Evolutionary conservation across 2,329 filamentous ascomycete species (phyloP).

Genomic region (Acephala macrosclerotiorum): DNA sequence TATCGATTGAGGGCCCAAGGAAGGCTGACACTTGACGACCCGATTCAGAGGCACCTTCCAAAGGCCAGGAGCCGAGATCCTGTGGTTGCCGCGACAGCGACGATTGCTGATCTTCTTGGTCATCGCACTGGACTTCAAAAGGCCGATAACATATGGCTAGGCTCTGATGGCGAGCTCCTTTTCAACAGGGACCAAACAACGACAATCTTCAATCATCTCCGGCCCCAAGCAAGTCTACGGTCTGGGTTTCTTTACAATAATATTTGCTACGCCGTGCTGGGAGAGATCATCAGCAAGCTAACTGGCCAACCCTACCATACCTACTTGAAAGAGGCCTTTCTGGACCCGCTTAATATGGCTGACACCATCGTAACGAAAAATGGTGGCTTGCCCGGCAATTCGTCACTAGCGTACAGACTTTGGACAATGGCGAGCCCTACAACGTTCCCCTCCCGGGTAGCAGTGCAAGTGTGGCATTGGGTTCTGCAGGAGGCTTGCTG

Average conservation of each 20-base stretch:
- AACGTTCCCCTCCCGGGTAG: constrained; percentile 13
- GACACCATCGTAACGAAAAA: constrained; percentile 7
- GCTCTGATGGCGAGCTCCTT: constrained; percentile 12
- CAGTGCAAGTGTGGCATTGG: constrained; percentile 28
- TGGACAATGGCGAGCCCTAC: constrained; percentile 29
- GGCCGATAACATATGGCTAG: constrained; percentile 9
- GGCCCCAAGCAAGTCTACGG: background rate
- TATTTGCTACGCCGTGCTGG: constrained; percentile 17
- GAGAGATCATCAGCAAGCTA: constrained; percentile 18
- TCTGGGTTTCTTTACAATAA: constrained; percentile 22
- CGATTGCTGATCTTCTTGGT: constrained; percentile 16
- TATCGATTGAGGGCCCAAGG: background rate
- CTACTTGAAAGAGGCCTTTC: constrained; percentile 5
- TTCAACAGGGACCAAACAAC: constrained; percentile 10
- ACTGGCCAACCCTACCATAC: constrained; percentile 10
- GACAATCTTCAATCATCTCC: constrained; percentile 14
- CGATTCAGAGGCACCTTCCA: constrained; percentile 3
- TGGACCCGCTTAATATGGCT: constrained; percentile 22
- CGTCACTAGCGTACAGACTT: constrained; percentile 30
- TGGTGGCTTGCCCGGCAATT: constrained; percentile 30
- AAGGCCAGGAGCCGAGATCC: constrained; percentile 5
- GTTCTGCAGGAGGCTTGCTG: constrained; percentile 30
- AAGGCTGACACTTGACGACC: constrained; percentile 4
- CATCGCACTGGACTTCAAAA: constrained; percentile 16
- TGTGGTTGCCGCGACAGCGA: background rate